Percentiles rank a stretch among this genome's conserved stretches.
phyloP scores from a whole-genome alignment of 2,329 filamentous ascomycete species.

The Colletotrichum australisinense region DNA sequence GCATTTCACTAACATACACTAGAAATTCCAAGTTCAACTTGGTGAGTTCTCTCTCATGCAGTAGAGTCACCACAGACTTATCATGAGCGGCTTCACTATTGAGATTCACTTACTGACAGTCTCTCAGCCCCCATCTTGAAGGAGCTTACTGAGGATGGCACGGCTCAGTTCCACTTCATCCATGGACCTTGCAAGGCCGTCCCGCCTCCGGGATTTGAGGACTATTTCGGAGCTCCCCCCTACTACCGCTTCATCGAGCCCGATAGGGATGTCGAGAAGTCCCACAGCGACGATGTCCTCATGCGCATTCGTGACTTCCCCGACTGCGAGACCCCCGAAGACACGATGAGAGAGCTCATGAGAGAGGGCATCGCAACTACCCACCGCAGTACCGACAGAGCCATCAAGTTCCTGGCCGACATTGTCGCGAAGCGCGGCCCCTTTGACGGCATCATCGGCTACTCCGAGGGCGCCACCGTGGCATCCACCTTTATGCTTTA shows the following conservation, averaged over 20 bases:
- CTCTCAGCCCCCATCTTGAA: constrained; percentile 59
- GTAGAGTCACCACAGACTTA: constrained; percentile 3
- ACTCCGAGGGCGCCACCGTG: constrained; percentile 69
- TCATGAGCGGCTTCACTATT: constrained; percentile 11
- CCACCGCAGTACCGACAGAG: constrained; percentile 51
- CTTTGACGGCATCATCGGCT: constrained; percentile 68
- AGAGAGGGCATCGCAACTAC: constrained; percentile 52
- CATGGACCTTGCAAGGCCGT: constrained; percentile 61
- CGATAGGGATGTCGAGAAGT: constrained; percentile 56
- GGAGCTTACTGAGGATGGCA: constrained; percentile 57
- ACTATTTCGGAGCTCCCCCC: constrained; percentile 67
- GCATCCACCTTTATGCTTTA: constrained; percentile 65
- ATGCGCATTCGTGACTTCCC: constrained; percentile 66
- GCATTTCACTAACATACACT: constrained; percentile 24
- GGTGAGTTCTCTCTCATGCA: constrained; percentile 44
- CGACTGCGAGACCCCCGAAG: constrained; percentile 62
- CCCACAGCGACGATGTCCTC: constrained; percentile 57
- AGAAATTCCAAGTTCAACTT: constrained; percentile 69
- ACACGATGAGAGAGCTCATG: constrained; percentile 64
- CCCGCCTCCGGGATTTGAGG: constrained; percentile 65
- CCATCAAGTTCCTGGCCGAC: constrained; percentile 54
- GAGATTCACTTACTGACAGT: constrained; percentile 30
- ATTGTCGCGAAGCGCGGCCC: constrained; percentile 58
- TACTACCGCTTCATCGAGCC: constrained; percentile 67
- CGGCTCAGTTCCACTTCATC: constrained; percentile 62